Evolutionary conservation across 1,139 yeast genomes (phyloP), one percentile per base, ranked within the genome.

Genomic region (Geotrichum klebahnii): DNA sequence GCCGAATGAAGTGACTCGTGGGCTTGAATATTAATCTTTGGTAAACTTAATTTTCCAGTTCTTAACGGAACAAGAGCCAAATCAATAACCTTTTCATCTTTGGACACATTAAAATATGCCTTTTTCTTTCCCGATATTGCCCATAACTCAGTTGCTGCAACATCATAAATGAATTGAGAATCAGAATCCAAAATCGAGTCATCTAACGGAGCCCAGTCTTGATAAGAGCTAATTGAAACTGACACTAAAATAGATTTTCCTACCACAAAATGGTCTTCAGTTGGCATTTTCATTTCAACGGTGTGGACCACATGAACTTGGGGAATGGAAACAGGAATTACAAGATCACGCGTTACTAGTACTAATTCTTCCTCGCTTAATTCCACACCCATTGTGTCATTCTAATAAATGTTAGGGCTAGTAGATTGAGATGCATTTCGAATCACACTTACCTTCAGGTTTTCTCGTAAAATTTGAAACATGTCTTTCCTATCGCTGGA

Each of bases 31-130:
- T 72, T 74, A 12, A 87, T 71, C 53, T 71, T 75, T 0, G 97
- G 97, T 34, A 86, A 69, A 3, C 73, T 67, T 10, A 89, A 64
- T 55, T 82, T 82, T 0, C 97, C 97, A 20, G 84, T 80, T 55
- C 77, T 81, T 51, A 88, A 65, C 0, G 97, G 97, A 9, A 88
- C 75, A 55, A 90, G 65, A 2, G 76, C 68, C 10, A 89, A 55
- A 12, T 73, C 67, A 29, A 77, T 26, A 65, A 3, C 57, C 59
- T 1, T 50, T 36, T 6, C 57, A 35, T 57, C 58, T 14, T 61
- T 68, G 12, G 67, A 64, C 50, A 80, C 46, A 1, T 44, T 33
- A 45, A 68, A 78, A n/a, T 71, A 66, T 29, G 79, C 78, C 55
- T 68, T 71, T 53, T 76, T 77, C 55, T 76, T 72, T 1, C 96